phyloP scores from a whole-genome alignment of 2,329 filamentous ascomycete genomes.

The Arthrocladium fulminans region DNA sequence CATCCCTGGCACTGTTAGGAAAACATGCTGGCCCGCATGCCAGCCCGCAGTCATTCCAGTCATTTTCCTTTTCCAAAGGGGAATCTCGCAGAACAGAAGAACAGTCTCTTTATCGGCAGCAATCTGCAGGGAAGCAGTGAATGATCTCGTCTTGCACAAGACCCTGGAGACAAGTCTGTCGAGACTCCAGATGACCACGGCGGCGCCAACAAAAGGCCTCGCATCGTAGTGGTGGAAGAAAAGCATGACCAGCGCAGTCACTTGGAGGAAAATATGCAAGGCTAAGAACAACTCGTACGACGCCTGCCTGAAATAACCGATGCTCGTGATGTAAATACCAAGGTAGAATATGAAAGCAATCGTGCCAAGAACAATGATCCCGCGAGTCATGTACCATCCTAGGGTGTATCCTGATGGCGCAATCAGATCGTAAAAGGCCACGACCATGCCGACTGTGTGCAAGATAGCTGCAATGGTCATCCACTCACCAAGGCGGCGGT shows the following conservation, averaged over 20 bases:
- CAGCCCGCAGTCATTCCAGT: slow-evolving; percentile 43
- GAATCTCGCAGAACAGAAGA: slow-evolving; percentile 29
- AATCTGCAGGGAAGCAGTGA: slow-evolving; percentile 44
- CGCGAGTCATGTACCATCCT: slow-evolving; percentile 42
- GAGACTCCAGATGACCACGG: slow-evolving; percentile 48
- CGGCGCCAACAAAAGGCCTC: slow-evolving; percentile 44
- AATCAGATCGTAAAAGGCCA: slow-evolving; percentile 47
- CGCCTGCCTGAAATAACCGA: slow-evolving; percentile 50
- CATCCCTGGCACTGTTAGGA: slow-evolving; percentile 51
- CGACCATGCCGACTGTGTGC: slow-evolving; percentile 48
- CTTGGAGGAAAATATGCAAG: slow-evolving; percentile 50
- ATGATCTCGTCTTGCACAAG: slow-evolving; percentile 41
- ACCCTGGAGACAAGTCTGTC: slow-evolving; percentile 53
- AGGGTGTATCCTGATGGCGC: slow-evolving; percentile 43
- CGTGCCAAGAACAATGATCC: slow-evolving; percentile 47
- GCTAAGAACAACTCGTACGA: slow-evolving; percentile 58
- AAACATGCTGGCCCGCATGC: slow-evolving; percentile 55
- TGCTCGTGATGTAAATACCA: slow-evolving; percentile 52
- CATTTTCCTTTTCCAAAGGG: slow-evolving; percentile 18
- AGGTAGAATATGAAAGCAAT: slow-evolving; percentile 51
- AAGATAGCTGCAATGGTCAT: slow-evolving; percentile 52
- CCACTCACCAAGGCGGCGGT: slow-evolving; percentile 54
- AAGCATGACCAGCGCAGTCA: slow-evolving; percentile 46
- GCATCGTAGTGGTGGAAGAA: slow-evolving; percentile 51
- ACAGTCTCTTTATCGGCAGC: slow-evolving; percentile 51